phyloP scores from a whole-genome alignment of 2,329 filamentous ascomycete species.

The Fusarium pseudonygamai region DNA sequence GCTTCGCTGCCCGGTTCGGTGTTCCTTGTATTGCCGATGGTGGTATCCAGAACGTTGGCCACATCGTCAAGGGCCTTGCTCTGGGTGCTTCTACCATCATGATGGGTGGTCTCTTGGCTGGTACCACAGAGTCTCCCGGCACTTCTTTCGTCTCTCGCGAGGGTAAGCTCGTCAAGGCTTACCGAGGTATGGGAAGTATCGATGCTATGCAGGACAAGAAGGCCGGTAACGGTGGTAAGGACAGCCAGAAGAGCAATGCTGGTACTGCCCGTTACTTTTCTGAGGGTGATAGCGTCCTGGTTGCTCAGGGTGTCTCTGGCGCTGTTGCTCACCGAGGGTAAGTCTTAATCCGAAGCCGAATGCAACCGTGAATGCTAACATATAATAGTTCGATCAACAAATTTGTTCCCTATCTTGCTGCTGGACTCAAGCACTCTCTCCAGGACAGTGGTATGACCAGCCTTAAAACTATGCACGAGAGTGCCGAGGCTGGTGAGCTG shows the following conservation, averaged over 20 bases:
- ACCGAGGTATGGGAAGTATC: conserved; percentile 98
- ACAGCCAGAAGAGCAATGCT: conserved; percentile 85
- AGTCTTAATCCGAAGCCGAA: conserved; percentile 37
- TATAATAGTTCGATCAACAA: conserved; percentile 79
- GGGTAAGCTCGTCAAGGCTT: conserved; percentile 98
- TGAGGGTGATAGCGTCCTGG: conserved; percentile 91
- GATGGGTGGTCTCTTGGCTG: conserved; percentile 98
- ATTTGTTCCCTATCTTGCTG: conserved; percentile 94
- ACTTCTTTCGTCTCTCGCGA: conserved; percentile 96
- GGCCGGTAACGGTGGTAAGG: conserved; percentile 77
- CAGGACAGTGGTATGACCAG: conserved; percentile 93
- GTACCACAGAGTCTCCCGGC: conserved; percentile 96
- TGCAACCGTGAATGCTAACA: conserved; percentile 44
- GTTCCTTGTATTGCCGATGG: conserved; percentile 98
- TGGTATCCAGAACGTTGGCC: conserved; percentile 97
- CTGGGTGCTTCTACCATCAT: conserved; percentile 96
- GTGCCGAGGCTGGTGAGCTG: conserved; percentile 77
- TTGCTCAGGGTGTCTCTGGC: conserved; percentile 95
- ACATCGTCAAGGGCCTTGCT: conserved; percentile 97
- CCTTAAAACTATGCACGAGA: conserved; percentile 77
- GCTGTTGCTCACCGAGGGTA: conserved; percentile 79
- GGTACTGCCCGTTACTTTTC: conserved; percentile 99
- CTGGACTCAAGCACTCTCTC: conserved; percentile 95
- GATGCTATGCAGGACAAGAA: conserved; percentile 99
- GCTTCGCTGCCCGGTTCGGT: conserved; percentile 91